These are phyloP conservation scores for Suillus luteus DNA, from an alignment of 768 basidiomycete species.

Conservation along the genomic window DNA sequence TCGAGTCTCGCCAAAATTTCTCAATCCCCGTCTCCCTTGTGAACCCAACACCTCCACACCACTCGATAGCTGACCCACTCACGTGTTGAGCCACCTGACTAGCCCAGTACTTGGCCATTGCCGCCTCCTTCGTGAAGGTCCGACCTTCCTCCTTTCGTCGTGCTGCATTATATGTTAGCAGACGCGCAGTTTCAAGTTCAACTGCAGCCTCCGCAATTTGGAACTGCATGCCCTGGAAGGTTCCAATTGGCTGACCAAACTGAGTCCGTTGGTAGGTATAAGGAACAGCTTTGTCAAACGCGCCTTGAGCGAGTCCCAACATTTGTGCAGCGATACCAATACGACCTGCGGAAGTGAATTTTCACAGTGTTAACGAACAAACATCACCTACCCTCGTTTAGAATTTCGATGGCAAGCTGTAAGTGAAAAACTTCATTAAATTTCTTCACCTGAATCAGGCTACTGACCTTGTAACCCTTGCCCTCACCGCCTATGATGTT, in stretches of 20 bases:
- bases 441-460: background rate
- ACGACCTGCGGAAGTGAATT: conserved; percentile 50
- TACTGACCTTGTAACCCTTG: conserved; percentile 80
- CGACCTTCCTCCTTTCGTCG: conserved; percentile 90
- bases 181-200: conserved; percentile 85
- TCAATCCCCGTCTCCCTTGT: conserved; percentile 94
- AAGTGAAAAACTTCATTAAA: conserved; percentile 8
- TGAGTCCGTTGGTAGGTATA: conserved; percentile 94
- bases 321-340: conserved; percentile 99
- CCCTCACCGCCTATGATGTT: conserved; percentile 93
- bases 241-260: conserved; percentile 92
- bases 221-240: conserved; percentile 95
- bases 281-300: conserved; percentile 92
- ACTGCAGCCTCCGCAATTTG: conserved; percentile 90
- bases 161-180: conserved; percentile 96
- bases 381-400: conserved; percentile 74
- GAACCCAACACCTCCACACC: conserved; percentile 93
- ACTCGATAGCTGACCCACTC: conserved; percentile 89
- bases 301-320: conserved; percentile 97
- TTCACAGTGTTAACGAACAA: background rate
- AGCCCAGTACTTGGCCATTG: conserved; percentile 96
- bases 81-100: conserved; percentile 89
- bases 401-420: conserved; percentile 91
- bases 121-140: conserved; percentile 89
- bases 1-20: conserved; percentile 96